Evolutionary conservation across 2,329 filamentous ascomycete genomes (phyloP).

Genomic region (Periglandula ipomoeae): DNA sequence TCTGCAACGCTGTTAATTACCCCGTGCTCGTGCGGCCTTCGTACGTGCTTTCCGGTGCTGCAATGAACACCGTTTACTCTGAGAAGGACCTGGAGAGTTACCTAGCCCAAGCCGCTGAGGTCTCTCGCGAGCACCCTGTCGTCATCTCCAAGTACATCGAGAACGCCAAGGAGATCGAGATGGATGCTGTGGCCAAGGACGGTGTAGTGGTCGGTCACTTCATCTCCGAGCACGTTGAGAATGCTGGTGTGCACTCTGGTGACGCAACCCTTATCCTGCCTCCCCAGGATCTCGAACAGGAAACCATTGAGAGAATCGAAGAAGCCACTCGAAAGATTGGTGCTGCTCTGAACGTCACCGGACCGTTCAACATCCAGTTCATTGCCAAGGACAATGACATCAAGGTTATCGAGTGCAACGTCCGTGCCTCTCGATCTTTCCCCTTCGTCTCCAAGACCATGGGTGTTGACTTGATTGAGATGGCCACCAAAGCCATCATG

Average conservation of each 20-base stretch:
- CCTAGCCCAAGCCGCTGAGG: constrained; percentile 81
- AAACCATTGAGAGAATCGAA: constrained; percentile 84
- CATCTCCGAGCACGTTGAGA: constrained; percentile 97
- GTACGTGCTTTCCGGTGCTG: constrained; percentile 92
- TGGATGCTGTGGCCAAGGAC: constrained; percentile 92
- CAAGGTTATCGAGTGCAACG: constrained; percentile 99
- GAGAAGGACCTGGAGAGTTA: constrained; percentile 85
- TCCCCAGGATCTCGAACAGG: constrained; percentile 82
- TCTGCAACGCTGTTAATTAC: constrained; percentile 84
- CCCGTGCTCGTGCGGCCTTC: constrained; percentile 92
- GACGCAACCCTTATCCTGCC: constrained; percentile 93
- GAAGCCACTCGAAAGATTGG: constrained; percentile 95
- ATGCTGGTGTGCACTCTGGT: constrained; percentile 95
- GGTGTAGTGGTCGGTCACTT: constrained; percentile 91
- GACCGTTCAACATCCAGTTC: constrained; percentile 98
- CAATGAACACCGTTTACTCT: constrained; percentile 99
- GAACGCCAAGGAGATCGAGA: constrained; percentile 98
- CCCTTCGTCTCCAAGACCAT: constrained; percentile 98
- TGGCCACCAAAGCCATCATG: constrained; percentile 97
- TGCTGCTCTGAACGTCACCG: constrained; percentile 86
- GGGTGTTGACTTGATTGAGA: constrained; percentile 94
- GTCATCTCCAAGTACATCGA: constrained; percentile 99
- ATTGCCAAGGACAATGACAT: constrained; percentile 99
- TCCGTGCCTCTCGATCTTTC: constrained; percentile 90
- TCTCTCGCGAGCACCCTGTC: constrained; percentile 90